Evolutionary conservation across 139 green algal genomes (phyloP), one percentile per base, ranked within the genome.

Genomic region (Medakamo hakoo): DNA sequence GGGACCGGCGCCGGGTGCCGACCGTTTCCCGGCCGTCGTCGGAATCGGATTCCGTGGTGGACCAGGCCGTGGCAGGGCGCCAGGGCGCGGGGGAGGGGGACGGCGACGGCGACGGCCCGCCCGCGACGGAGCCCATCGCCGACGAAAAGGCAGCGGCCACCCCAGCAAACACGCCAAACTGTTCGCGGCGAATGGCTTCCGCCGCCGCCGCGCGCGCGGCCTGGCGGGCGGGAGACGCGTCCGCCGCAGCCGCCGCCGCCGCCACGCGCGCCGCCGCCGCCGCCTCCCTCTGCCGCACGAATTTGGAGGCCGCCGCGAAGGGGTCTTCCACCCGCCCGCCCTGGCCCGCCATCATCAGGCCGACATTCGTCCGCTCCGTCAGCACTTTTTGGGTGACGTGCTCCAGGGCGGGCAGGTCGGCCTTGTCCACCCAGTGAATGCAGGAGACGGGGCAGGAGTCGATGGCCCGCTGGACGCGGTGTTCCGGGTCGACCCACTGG

Each of bases 351-450:
- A 93, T 93, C 85, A 94, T 93, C 2, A 83, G 72, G 0, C 76
- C 81, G 49, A 94, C 86, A 61, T 86, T 82, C 1, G 78, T 69
- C 22, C 75, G 71, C 40, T 78, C 48, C 26, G 60, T 66, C 40
- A 82, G 65, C 55, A 77, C 71, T 58, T 82, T 64, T 58, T 80
- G 83, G 63, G 80, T 87, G 23, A 92, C 80, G 52, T 85, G 87
- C 78, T 94, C 86, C 52, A 92, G 70, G 0, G 83, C 72, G 3
- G 86, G 69, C 64, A 94, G 71, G 27, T 94, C 65, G 19, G 78
- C 67, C 56, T 76, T 79, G 20, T 86, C 48, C 28, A 95, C 87
- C 86, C 84, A 91, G 74, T 91, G 83, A 60, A 94, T 94, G 79
- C 86, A 94, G 67, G 71, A 77, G 2, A 94, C 87, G 2, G 87